These are phyloP conservation scores for Tolypocladium tundrense DNA, from an alignment of 2,329 filamentous ascomycete genomes.

Conservation along the genomic window DNA sequence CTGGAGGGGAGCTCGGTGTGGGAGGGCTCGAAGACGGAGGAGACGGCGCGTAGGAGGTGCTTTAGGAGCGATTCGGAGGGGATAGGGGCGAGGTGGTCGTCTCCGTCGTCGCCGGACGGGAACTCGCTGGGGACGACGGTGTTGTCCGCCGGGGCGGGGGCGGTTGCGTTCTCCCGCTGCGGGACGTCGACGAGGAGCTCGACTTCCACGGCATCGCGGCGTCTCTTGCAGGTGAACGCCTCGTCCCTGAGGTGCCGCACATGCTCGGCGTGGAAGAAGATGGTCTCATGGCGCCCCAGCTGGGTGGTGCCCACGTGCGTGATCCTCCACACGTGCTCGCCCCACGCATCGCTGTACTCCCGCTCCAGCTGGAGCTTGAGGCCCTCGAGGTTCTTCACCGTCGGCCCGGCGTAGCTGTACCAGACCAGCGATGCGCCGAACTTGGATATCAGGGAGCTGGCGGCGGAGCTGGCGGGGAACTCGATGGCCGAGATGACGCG, in stretches of 20 bases:
- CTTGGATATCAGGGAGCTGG: constrained; percentile 20
- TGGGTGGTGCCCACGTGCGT: constrained; percentile 72
- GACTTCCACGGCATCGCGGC: constrained; percentile 63
- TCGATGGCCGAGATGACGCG: constrained; percentile 61
- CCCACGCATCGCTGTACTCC: constrained; percentile 36
- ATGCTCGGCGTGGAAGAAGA: constrained; percentile 68
- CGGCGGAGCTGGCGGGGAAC: constrained; percentile 39
- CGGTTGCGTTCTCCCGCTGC: constrained; percentile 14
- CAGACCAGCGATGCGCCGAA: constrained; percentile 23
- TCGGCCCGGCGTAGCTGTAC: constrained; percentile 28
- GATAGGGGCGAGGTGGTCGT: constrained; percentile 3
- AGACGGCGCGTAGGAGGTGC: constrained; percentile 34
- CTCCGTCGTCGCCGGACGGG: not conserved
- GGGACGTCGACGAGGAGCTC: constrained; percentile 40
- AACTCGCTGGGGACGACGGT: not conserved
- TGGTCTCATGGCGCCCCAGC: constrained; percentile 77
- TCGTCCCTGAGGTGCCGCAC: constrained; percentile 71
- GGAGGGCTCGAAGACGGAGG: constrained; percentile 30
- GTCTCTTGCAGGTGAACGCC: constrained; percentile 70
- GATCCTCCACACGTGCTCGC: constrained; percentile 52
- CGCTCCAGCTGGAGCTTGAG: constrained; percentile 58
- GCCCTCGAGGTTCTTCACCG: constrained; percentile 42
- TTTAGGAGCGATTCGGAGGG: constrained; percentile 32
- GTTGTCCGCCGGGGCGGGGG: constrained; percentile 9
- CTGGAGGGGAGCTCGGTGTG: constrained; percentile 18